Base-by-base conservation (phyloP, 176 grass and related monocot genomes). In the Chloris gayana region DNA sequence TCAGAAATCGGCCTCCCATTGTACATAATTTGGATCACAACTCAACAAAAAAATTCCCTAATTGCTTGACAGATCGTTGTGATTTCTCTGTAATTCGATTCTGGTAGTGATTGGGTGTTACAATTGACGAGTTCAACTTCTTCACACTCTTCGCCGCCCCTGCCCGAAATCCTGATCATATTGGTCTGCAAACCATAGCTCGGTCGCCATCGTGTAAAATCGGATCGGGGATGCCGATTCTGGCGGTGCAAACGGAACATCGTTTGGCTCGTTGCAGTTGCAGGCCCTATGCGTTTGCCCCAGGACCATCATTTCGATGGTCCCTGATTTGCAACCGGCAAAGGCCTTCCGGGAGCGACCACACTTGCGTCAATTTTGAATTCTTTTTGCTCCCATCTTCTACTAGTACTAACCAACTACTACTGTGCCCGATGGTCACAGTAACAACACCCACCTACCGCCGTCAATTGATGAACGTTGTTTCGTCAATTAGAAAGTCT, bases 351-450 rank as follows among this genome's bases (percentile, higher is more conserved):
- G 37, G 39, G 56, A 11, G 46, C 56, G 35, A 70, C 67, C 54
- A 53, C 25, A 73, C 58, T 71, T 51, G 42, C 56, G 19, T 53
- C 83, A 32, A 72, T 63, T 71, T 78, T 72, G 69, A 78, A 85
- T 78, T 78, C 83, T 74, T 72, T 79, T 85, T 79, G 75, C 75
- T 72, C 75, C 29, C 57, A 41, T 77, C 32, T 54, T 79, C 17
- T n/a, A n/a, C n/a, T n/a, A n/a, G n/a, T n/a, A n/a, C n/a, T 2
- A 42, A 64, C n/a, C n/a, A 63, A 61, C 83, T 12, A 69, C n/a
- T n/a, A 78, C 46, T 49, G 46, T 37, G 67, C 51, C 67, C 75
- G 72, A 47, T 22, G 32, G 71, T 64, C 74, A 78, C n/a, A n/a
- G n/a, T 72, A 72, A 7, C n/a, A 29, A 7, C 31, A 30, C 21